phyloP scores from a whole-genome alignment of 208 protist genomes.

The Balamuthia mandrillaris region DNA sequence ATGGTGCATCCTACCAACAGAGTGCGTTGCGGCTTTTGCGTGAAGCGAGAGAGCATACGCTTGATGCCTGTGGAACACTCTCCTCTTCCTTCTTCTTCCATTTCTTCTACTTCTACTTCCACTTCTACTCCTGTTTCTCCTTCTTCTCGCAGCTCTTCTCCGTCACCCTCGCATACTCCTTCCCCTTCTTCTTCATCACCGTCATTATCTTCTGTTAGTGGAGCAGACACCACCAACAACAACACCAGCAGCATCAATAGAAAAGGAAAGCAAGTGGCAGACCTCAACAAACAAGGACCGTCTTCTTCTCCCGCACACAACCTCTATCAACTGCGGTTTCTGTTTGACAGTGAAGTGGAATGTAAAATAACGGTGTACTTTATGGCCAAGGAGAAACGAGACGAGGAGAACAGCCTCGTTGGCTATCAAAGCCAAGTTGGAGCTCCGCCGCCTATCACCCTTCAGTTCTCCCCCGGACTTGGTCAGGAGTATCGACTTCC shows the following conservation, averaged over 20 bases:
- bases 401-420: background rate
- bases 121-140: no score
- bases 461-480: background rate
- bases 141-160: no score
- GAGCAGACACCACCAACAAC: no score
- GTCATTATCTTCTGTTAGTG: no score
- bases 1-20: background rate
- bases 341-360: background rate
- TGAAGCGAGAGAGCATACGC: background rate
- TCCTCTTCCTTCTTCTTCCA: no score
- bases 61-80: background rate
- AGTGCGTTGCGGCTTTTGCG: background rate
- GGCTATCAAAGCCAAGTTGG: background rate
- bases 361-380: background rate
- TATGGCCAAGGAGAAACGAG: background rate
- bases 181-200: no score
- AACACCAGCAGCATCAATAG: no score
- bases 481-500: background rate
- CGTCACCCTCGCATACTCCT: no score
- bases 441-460: background rate
- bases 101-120: no score
- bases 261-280: no score
- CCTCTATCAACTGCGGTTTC: slow-evolving; percentile 29
- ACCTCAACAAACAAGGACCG: no score
- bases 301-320: no score